These are phyloP conservation scores for Psilocybe subaeruginosa DNA, from an alignment of 768 basidiomycete species.

Conservation along the genomic window DNA sequence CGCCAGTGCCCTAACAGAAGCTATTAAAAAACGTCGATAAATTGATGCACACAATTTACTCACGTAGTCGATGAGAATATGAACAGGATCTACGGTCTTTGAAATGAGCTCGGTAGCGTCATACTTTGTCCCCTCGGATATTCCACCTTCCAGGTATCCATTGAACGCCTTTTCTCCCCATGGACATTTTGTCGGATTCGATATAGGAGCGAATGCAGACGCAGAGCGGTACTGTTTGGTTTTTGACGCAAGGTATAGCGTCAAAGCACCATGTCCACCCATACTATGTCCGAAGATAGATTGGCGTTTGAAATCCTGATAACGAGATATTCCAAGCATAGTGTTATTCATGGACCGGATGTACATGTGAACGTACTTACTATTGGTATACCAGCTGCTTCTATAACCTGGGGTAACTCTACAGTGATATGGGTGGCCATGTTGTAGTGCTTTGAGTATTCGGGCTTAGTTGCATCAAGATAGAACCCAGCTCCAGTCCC, in stretches of 20 bases:
- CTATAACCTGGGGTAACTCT: conserved; percentile 83
- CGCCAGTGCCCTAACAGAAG: conserved; percentile 66
- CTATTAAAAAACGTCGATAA: neutral
- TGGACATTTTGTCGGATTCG: conserved; percentile 83
- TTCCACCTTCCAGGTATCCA: conserved; percentile 80
- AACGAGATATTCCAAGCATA: neutral
- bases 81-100: conserved; percentile 61
- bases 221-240: conserved; percentile 78
- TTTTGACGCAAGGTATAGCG: conserved; percentile 81
- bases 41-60: conserved; percentile 25
- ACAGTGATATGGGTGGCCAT: conserved; percentile 86
- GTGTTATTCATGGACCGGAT: neutral
- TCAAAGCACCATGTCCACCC: conserved; percentile 96
- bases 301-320: conserved; percentile 77
- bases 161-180: conserved; percentile 94
- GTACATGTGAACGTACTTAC: conserved; percentile 42
- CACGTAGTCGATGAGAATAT: conserved; percentile 88
- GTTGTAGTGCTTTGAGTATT: conserved; percentile 77
- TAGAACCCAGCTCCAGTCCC: conserved; percentile 98
- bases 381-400: conserved; percentile 74
- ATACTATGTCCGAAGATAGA: conserved; percentile 97
- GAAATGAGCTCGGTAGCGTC: conserved; percentile 87
- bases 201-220: conserved; percentile 86
- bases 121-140: conserved; percentile 73
- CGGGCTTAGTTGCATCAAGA: conserved; percentile 82